These are phyloP conservation scores for Zoysia japonica DNA, from an alignment of 176 grass and related monocot species.

Conservation along the genomic window DNA sequence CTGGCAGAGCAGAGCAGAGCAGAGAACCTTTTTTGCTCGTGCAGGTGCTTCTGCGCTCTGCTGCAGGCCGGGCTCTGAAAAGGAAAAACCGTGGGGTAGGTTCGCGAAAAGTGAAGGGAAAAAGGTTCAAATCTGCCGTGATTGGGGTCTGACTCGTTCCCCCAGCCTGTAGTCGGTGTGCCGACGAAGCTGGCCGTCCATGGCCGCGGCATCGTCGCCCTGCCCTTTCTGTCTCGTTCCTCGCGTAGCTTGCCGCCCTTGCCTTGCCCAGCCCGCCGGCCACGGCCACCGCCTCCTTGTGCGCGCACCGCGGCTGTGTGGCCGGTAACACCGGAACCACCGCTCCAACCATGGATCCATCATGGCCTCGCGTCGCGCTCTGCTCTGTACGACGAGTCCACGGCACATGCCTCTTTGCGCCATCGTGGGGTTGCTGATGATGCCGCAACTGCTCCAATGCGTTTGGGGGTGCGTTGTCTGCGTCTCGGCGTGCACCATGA, in stretches of 20 bases:
- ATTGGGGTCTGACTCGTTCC: not conserved
- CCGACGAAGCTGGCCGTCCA: not conserved
- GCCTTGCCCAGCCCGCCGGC: too few relatives aligned
- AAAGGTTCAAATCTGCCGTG: slow-evolving; percentile 26
- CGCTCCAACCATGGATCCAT: too few relatives aligned
- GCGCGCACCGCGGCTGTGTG: too few relatives aligned
- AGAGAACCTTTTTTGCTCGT: not conserved
- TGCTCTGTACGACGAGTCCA: too few relatives aligned
- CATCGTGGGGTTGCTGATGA: too few relatives aligned
- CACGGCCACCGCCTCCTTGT: not conserved
- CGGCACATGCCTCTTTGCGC: too few relatives aligned
- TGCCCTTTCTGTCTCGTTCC: not conserved
- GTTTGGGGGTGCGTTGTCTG: too few relatives aligned
- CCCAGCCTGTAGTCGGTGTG: not conserved
- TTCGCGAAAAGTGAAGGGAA: not conserved
- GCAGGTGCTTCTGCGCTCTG: slow-evolving; percentile 16
- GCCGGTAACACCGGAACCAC: too few relatives aligned
- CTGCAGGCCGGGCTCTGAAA: not conserved
- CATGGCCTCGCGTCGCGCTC: too few relatives aligned
- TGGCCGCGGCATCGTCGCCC: not conserved
- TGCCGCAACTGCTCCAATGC: too few relatives aligned
- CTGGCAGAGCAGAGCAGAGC: not conserved
- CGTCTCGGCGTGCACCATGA: too few relatives aligned
- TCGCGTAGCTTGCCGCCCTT: not conserved
- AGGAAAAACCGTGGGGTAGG: not conserved